Evolutionary conservation across 306 rosid genomes (phyloP).

Genomic region (Oxytropis ochrocephala): DNA sequence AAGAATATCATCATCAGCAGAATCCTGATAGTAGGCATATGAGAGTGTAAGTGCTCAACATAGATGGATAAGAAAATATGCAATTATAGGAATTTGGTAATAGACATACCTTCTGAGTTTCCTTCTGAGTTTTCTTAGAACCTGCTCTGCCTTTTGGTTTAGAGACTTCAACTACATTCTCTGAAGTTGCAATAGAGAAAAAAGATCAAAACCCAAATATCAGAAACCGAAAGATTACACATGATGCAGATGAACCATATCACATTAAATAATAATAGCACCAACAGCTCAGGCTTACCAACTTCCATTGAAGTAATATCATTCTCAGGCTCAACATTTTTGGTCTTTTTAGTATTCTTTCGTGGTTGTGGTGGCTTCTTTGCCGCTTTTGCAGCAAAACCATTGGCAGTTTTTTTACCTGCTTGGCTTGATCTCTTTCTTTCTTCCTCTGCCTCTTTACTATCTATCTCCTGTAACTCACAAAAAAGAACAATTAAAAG

Average conservation of each 20-base stretch:
- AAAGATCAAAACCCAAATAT: background rate
- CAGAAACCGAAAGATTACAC: background rate
- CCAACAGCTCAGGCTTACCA: slow-evolving; percentile 39
- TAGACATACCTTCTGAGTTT: slow-evolving; percentile 48
- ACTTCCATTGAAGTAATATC: slow-evolving; percentile 59
- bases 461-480: slow-evolving; percentile 58
- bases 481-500: background rate
- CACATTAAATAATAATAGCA: background rate
- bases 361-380: slow-evolving; percentile 69
- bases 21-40: slow-evolving; percentile 32
- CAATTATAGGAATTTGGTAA: background rate
- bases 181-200: slow-evolving; percentile 17
- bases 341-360: slow-evolving; percentile 58
- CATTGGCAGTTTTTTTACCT: slow-evolving; percentile 19
- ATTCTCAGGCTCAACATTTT: slow-evolving; percentile 36
- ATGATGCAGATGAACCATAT: background rate
- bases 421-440: slow-evolving; percentile 41
- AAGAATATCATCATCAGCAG: slow-evolving; percentile 44
- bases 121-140: slow-evolving; percentile 56
- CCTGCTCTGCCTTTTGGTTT: slow-evolving; percentile 57
- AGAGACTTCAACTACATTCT: slow-evolving; percentile 41
- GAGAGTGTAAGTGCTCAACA: background rate
- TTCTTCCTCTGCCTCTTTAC: slow-evolving; percentile 55
- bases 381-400: slow-evolving; percentile 36
- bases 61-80: background rate